Conservation (phyloP, 805 yeast genomes). For the Candida sithepensis region DNA sequence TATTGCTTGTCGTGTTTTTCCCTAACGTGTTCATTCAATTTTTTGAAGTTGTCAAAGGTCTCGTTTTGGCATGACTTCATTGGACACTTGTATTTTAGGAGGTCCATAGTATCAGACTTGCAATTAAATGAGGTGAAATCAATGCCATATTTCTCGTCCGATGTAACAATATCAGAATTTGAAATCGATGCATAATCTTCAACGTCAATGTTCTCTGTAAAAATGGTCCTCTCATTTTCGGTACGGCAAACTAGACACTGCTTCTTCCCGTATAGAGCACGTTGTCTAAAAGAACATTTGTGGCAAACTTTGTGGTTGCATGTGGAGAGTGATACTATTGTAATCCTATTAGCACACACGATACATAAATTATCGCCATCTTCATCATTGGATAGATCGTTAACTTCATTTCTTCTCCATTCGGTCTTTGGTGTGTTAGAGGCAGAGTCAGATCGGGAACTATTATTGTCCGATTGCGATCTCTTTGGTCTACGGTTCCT, state of each 20-base stretch:
- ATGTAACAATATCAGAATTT: slow-evolving; percentile 10
- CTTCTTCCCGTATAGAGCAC: slow-evolving; percentile 71
- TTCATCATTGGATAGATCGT: slow-evolving; percentile 1
- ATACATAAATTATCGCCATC: slow-evolving; percentile 48
- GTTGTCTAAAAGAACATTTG: slow-evolving; percentile 73
- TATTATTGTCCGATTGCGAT: neutral
- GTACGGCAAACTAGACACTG: slow-evolving; percentile 84
- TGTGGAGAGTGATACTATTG: slow-evolving; percentile 66
- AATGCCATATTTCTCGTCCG: slow-evolving; percentile 47
- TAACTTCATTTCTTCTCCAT: slow-evolving; percentile 10
- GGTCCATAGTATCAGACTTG: slow-evolving; percentile 41
- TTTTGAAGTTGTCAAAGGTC: slow-evolving; percentile 47
- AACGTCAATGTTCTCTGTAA: slow-evolving; percentile 49
- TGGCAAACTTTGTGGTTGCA: slow-evolving; percentile 88
- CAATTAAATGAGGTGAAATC: slow-evolving; percentile 56
- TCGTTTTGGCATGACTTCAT: slow-evolving; percentile 24
- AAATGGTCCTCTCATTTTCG: slow-evolving; percentile 53
- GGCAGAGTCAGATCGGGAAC: neutral
- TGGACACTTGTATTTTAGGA: slow-evolving; percentile 59
- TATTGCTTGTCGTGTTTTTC: slow-evolving; percentile 57
- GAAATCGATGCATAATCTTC: slow-evolving; percentile 30
- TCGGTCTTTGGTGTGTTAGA: slow-evolving; percentile 1
- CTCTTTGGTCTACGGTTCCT: neutral
- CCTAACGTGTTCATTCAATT: slow-evolving; percentile 61
- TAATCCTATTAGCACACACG: slow-evolving; percentile 75